Conservation (phyloP, 2,329 filamentous ascomycete species). For the Bimuria novae-zelandiae region DNA sequence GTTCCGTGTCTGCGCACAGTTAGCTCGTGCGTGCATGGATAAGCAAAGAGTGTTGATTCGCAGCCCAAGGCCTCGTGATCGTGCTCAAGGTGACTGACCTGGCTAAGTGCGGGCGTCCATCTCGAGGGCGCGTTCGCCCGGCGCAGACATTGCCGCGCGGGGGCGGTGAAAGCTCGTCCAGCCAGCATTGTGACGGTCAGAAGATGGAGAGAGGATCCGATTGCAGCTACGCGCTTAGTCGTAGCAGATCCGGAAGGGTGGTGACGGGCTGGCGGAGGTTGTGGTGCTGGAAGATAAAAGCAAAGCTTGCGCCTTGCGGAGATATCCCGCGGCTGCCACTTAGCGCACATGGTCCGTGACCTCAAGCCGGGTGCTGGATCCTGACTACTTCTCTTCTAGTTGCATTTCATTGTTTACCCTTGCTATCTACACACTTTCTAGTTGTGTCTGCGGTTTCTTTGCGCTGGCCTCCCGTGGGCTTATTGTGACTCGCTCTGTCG, state of each 20-base stretch:
- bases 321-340: slow-evolving; percentile 23
- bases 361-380: background rate
- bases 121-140: slow-evolving; percentile 57
- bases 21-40: background rate
- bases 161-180: slow-evolving; percentile 75
- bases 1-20: slow-evolving; percentile 2
- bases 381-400: too few species aligned
- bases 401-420: too few species aligned
- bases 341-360: slow-evolving; percentile 15
- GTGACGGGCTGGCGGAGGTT: slow-evolving; percentile 27
- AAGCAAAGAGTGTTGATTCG: background rate
- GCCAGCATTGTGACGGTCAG: slow-evolving; percentile 72
- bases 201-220: slow-evolving; percentile 29
- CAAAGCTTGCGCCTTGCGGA: slow-evolving; percentile 31
- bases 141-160: slow-evolving; percentile 79
- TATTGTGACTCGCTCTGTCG: too few species aligned
- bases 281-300: slow-evolving; percentile 29
- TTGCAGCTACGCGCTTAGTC: slow-evolving; percentile 40
- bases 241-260: slow-evolving; percentile 27
- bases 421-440: too few species aligned
- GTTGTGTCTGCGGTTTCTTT: too few species aligned
- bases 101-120: slow-evolving; percentile 56
- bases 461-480: too few species aligned
- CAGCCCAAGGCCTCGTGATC: background rate
- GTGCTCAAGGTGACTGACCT: slow-evolving; percentile 55